Base-by-base conservation (phyloP, 1,284 basidiomycete genomes). In the Ceratobasidium sp. region DNA sequence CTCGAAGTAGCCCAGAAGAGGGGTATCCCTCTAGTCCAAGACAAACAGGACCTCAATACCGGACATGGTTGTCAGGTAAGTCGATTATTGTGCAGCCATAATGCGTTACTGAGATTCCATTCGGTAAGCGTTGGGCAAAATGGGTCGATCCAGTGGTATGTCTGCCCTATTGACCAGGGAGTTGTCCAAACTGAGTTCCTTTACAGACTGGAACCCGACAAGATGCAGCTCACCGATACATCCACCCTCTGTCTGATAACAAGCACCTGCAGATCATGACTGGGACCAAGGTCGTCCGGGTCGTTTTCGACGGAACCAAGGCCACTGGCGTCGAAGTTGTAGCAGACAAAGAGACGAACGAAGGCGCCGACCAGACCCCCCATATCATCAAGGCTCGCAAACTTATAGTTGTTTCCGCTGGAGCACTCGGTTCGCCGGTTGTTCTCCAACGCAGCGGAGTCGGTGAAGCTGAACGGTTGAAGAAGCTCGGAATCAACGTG, bases 361-460 rank as follows among this genome's bases (percentile, higher is more conserved):
- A 14, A 8, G 30, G 27, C 16, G 64, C 53, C 2, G 64, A 67
- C 19, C 64, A 67, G 19, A 56, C 64, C 4, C 53, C 53, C 19
- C 64, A 30, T 11, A 30, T 30, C 21, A 67, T 67, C 53, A 56
- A 9, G 5, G 64, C 64, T 49, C 64, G 64, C 42, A 67, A 67
- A n/a, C 53, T 67, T 7, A 58, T 69, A 6, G 57, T 69, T 1
- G 53, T 69, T 13, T 60, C 68, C 5, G 39, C 58, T 19, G 68
- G 68, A 11, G 56, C 68, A 1, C 30, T 69, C 7, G 71, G 84
- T 2, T 84, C 84, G 0, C 83, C 85, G 1, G 73, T 78, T 1
- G 83, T 87, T 53, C 76, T 86, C 16, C 84, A 85, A 73, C 78
- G 83, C 56, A 84, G 83, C 0, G 83, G 83, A 2, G 80, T 85